Percentiles rank a stretch among this genome's conserved stretches.
Evolutionary conservation across 345 rosid genomes (phyloP).

Genomic region (Balakata baccata): DNA sequence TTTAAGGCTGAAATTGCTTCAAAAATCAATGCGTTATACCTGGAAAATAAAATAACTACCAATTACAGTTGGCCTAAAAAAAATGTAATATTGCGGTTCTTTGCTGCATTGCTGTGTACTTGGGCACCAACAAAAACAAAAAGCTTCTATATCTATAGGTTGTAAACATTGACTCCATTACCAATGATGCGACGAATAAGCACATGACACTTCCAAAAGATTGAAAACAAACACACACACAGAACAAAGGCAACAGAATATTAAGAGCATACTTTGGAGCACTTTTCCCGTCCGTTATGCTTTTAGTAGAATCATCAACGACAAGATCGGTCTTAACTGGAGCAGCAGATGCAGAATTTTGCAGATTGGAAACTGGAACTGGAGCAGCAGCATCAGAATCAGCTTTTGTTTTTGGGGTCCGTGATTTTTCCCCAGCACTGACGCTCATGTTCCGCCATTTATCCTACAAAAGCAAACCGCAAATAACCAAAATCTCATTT

Average conservation of each 20-base stretch:
- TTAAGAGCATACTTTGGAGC: conserved; percentile 42
- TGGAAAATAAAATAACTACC: conserved; percentile 23
- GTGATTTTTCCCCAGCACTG: conserved; percentile 58
- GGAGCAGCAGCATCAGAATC: conserved; percentile 36
- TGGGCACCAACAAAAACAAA: background rate
- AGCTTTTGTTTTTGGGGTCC: conserved; percentile 47
- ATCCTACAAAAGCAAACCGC: conserved; percentile 43
- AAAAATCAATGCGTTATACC: conserved; percentile 65
- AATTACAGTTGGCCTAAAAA: background rate
- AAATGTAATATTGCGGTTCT: background rate
- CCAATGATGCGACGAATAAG: background rate
- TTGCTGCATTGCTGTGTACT: background rate
- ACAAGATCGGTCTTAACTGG: conserved; percentile 25
- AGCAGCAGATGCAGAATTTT: conserved; percentile 24
- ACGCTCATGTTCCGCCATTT: conserved; percentile 91
- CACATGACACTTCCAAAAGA: background rate
- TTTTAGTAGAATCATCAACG: conserved; percentile 30
- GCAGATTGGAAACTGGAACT: conserved; percentile 7
- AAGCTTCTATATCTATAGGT: too few species aligned
- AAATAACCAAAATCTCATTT: background rate
- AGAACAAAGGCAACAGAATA: background rate
- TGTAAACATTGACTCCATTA: too few species aligned
- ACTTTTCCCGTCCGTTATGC: conserved; percentile 19
- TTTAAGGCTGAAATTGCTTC: conserved; percentile 69
- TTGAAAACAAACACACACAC: background rate